These are phyloP conservation scores for Triticum turgidum DNA, from an alignment of 176 grass and related monocot species.

Conservation along the genomic window DNA sequence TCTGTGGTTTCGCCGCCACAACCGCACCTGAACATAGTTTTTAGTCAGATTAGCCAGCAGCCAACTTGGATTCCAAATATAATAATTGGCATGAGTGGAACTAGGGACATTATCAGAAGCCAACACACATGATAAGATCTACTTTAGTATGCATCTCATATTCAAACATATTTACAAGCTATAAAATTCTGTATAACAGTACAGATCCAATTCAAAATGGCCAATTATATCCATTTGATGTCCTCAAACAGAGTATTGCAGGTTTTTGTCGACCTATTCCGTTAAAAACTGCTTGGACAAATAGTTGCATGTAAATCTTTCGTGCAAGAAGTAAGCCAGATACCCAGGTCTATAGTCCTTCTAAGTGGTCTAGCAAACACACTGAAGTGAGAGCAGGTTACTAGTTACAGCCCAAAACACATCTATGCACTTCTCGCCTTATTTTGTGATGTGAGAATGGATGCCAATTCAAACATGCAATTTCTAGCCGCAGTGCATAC, in stretches of 20 bases:
- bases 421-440: background rate
- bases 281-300: background rate
- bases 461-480: background rate
- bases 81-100: background rate
- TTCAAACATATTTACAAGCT: background rate
- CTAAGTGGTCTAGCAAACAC: background rate
- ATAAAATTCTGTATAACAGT: background rate
- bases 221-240: background rate
- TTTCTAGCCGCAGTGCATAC: background rate
- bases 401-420: background rate
- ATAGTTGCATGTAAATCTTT: background rate
- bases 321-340: background rate
- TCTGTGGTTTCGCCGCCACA: conserved; percentile 74
- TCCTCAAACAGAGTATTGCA: background rate
- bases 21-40: conserved; percentile 62
- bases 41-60: background rate
- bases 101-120: background rate
- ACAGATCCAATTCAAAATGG: background rate
- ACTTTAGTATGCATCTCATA: background rate
- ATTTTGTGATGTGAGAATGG: background rate
- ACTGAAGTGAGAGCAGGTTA: background rate
- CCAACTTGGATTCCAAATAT: conserved; percentile 16
- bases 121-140: background rate
- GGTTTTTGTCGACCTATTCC: background rate
- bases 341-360: background rate